phyloP scores from a whole-genome alignment of 2,329 filamentous ascomycete genomes.

The Fusarium musae region DNA sequence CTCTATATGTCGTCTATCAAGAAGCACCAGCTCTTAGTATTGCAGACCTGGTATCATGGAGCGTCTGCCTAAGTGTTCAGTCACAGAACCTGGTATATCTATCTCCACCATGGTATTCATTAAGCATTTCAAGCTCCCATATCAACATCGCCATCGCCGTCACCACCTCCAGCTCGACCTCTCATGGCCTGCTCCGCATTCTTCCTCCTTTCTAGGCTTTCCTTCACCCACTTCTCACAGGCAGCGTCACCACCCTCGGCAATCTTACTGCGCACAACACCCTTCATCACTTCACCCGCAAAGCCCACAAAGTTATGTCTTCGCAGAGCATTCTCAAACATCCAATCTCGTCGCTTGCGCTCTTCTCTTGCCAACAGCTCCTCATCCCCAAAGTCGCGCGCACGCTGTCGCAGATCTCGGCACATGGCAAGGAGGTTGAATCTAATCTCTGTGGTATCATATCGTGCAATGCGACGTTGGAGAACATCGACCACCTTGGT shows the following conservation, averaged over 20 bases:
- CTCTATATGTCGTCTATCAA: neutral
- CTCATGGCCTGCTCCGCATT: conserved; percentile 50
- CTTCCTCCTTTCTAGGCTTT: conserved; percentile 68
- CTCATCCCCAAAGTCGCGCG: conserved; percentile 82
- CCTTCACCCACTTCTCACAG: conserved; percentile 79
- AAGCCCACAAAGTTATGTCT: conserved; percentile 98
- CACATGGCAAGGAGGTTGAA: conserved; percentile 97
- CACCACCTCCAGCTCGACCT: conserved; percentile 48
- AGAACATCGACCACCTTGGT: conserved; percentile 86
- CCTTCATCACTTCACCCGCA: conserved; percentile 88
- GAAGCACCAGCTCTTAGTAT: neutral
- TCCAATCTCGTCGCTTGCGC: conserved; percentile 85
- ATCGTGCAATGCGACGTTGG: conserved; percentile 83
- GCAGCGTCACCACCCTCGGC: conserved; percentile 69
- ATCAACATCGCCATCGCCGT: conserved; percentile 54
- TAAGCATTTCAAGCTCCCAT: conserved; percentile 49
- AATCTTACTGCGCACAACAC: conserved; percentile 81
- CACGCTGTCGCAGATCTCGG: conserved; percentile 80
- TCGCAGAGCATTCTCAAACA: conserved; percentile 92
- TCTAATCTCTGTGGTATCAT: conserved; percentile 87
- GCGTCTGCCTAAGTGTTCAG: neutral
- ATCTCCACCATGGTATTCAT: neutral
- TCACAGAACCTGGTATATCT: conserved; percentile 17
- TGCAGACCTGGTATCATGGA: conserved; percentile 16
- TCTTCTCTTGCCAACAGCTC: conserved; percentile 84